Percentiles rank a stretch among this genome's conserved stretches.
Conservation (phyloP, 345 rosid genomes). For the Hibiscus tridactylites region DNA sequence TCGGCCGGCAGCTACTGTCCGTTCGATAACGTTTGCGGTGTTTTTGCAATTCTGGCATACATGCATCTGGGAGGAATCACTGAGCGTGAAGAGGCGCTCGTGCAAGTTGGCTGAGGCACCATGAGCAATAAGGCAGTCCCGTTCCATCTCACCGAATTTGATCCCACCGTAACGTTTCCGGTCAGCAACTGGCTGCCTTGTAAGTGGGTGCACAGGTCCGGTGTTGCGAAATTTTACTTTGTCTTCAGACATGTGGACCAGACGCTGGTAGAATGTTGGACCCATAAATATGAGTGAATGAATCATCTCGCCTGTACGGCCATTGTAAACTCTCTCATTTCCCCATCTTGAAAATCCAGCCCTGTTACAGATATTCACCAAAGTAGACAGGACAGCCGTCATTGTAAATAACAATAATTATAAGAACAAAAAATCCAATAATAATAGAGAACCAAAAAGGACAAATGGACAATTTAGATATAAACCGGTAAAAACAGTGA, state of each 20-base stretch:
- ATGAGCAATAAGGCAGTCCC: conserved; percentile 83
- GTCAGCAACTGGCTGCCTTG: conserved; percentile 84
- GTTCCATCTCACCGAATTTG: conserved; percentile 91
- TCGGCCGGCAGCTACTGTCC: conserved; percentile 41
- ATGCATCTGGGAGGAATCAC: conserved; percentile 75
- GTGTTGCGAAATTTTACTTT: conserved; percentile 90
- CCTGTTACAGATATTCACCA: conserved; percentile 28
- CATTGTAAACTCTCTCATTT: conserved; percentile 70
- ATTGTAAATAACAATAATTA: background rate
- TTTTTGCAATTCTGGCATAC: conserved; percentile 56
- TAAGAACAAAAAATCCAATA: background rate
- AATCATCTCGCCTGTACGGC: conserved; percentile 71
- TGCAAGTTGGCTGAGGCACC: conserved; percentile 82
- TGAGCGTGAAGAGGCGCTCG: conserved; percentile 74
- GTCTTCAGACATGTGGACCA: conserved; percentile 86
- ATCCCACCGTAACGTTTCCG: conserved; percentile 80
- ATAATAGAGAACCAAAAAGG: background rate
- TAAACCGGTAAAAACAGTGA: background rate
- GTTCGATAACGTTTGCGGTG: conserved; percentile 59
- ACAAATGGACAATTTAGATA: background rate
- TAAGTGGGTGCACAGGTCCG: conserved; percentile 89
- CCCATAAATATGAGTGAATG: conserved; percentile 71
- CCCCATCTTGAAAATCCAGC: conserved; percentile 91
- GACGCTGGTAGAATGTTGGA: conserved; percentile 81
- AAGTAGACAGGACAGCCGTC: background rate